Conservation (phyloP, 2,329 filamentous ascomycete genomes). For the Boeremia lycopersici region DNA sequence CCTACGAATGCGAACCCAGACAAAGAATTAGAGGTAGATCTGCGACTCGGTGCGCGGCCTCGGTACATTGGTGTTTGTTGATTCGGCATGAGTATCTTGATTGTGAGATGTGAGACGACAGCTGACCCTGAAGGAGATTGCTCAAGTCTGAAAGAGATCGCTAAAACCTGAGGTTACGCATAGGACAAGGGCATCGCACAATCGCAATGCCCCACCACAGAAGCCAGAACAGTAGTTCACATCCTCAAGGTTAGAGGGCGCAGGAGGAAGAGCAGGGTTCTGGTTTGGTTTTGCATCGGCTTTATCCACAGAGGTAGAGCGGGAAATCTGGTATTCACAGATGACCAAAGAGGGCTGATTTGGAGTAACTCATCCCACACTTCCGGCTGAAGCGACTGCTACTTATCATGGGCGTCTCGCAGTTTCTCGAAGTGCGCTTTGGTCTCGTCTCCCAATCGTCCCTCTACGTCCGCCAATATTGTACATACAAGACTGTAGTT, state of each 20-base stretch:
- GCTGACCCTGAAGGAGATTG: background rate
- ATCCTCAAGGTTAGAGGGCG: background rate
- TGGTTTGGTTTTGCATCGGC: background rate
- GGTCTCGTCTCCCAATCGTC: conserved; percentile 76
- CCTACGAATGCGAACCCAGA: background rate
- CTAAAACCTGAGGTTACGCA: background rate
- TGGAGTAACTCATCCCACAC: background rate
- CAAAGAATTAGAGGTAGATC: background rate
- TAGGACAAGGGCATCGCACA: background rate
- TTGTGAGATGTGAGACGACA: background rate
- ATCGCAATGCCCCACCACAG: background rate
- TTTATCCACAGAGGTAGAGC: too few relatives aligned
- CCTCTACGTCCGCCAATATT: conserved; percentile 75
- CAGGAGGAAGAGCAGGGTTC: background rate
- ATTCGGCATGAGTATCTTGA: background rate
- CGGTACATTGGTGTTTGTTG: background rate
- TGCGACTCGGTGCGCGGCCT: background rate
- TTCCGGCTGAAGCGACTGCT: background rate
- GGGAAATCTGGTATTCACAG: background rate
- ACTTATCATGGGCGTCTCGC: conserved; percentile 47
- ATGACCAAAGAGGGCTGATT: background rate
- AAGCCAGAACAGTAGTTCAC: background rate
- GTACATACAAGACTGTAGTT: conserved; percentile 95
- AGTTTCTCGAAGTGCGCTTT: conserved; percentile 74
- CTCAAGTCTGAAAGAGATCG: background rate